Evolutionary conservation across 805 yeast species (phyloP).

Genomic region (Myxozyma vanderwaltii): DNA sequence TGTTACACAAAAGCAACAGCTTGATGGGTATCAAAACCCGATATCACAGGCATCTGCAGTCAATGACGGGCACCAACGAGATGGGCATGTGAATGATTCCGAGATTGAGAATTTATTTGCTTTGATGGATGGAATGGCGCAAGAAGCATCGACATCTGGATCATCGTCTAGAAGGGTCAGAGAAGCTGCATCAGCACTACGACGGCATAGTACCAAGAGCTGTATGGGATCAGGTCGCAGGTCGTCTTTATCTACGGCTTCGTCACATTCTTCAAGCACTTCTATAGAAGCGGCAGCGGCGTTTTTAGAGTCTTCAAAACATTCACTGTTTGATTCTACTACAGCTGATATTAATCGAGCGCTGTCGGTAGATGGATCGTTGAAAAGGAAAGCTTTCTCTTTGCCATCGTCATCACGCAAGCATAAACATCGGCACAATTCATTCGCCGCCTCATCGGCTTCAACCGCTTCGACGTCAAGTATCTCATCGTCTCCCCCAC

Average conservation of each 20-base stretch:
- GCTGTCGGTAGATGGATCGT: slow-evolving; percentile 8
- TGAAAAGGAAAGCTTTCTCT: not conserved
- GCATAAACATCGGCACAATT: slow-evolving; percentile 8
- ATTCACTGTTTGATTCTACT: slow-evolving; percentile 1
- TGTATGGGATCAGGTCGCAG: not conserved
- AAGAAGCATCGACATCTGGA: not conserved
- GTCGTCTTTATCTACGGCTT: not conserved
- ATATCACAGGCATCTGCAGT: not conserved
- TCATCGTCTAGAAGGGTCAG: not conserved
- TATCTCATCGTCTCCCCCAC: not conserved
- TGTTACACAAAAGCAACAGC: slow-evolving; percentile 25
- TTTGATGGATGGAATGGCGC: slow-evolving; percentile 23
- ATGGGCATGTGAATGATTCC: slow-evolving; percentile 9
- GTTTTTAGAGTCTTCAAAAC: not conserved
- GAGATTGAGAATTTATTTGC: slow-evolving; percentile 31
- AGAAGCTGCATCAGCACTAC: not conserved
- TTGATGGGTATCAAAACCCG: slow-evolving; percentile 10
- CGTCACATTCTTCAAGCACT: not conserved
- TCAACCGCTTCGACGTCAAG: not conserved
- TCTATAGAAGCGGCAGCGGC: not conserved
- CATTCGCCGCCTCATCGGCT: not conserved
- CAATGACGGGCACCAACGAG: not conserved
- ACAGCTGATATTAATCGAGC: slow-evolving; percentile 21
- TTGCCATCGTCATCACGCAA: not conserved
- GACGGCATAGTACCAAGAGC: not conserved